Percentiles rank a stretch among this genome's conserved stretches.
These are phyloP conservation scores for Closterium sp. DNA, from an alignment of 139 green algal species.

Conservation along the genomic window DNA sequence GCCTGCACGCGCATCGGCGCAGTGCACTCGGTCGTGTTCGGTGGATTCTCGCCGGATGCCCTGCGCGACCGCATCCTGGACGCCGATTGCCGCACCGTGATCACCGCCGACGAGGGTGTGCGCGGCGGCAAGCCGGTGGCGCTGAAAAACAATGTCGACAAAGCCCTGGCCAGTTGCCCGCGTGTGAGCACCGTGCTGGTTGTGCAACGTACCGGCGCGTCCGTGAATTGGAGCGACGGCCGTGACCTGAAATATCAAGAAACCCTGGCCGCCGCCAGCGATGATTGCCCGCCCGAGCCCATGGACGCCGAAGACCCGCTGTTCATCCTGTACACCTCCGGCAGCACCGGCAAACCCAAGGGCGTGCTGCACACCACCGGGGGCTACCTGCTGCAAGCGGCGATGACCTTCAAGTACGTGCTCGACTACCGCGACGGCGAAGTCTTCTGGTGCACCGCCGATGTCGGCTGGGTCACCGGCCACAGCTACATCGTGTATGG, in stretches of 20 bases:
- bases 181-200: neutral
- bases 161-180: constrained; percentile 22
- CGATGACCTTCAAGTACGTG: constrained; percentile 48
- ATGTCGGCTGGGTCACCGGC: constrained; percentile 96
- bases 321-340: constrained; percentile 93
- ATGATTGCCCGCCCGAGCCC: constrained; percentile 44
- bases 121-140: constrained; percentile 77
- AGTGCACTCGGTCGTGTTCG: too few species aligned
- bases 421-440: constrained; percentile 52
- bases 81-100: constrained; percentile 61
- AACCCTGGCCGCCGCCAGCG: constrained; percentile 45
- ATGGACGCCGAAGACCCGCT: constrained; percentile 67
- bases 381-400: constrained; percentile 62
- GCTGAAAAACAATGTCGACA: constrained; percentile 81
- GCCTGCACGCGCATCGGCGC: constrained; percentile 93
- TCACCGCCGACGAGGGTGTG: constrained; percentile 71
- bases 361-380: constrained; percentile 55
- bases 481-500: constrained; percentile 63
- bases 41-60: constrained; percentile 86
- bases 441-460: constrained; percentile 73
- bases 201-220: neutral
- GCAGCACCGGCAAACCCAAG: constrained; percentile 94
- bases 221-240: constrained; percentile 47
- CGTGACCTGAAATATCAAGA: constrained; percentile 82
- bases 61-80: constrained; percentile 73